Evolutionary conservation across 139 green algal species (phyloP), one percentile per base, ranked within the genome.

Genomic region (Chlorella sp.): DNA sequence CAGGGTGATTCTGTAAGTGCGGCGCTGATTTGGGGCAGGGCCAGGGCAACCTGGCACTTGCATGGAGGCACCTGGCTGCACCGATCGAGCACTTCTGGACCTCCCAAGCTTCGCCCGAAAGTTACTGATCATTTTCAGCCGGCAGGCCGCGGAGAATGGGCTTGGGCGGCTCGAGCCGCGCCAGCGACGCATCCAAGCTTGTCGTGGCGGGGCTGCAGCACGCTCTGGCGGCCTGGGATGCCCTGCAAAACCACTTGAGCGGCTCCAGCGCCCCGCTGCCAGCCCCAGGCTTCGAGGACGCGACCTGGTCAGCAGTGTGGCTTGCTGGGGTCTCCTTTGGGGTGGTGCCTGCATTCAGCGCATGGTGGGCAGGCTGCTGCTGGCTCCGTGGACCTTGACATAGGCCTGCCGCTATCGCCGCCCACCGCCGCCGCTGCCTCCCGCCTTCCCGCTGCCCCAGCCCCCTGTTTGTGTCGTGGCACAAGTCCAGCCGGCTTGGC

Each of bases 391-490:
- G 28, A 36, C 24, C 64, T 13, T 6, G 34, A 56, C 22, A 30
- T 40, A 8, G 65, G 2, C 17, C 75, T 86, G 38, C 17, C 28
- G 44, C n/a, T 28, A 44, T 16, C n/a, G 26, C 38, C 20, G 34
- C 20, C 43, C 41, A 40, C 58, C 38, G 24, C 22, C 73, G 26
- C 46, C 51, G 24, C 26, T 72, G 13, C 46, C 19, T 82, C 26
- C 60, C 24, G 44, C 24, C 32, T 36, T 41, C 46, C 68, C 30
- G 41, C 34, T 48, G 58, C 65, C 73, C 68, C 89, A 94, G 92
- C 81, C 92, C 94, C 0, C 62, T 97, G 8, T 97, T 97, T 81
- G 94, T 97, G 13, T 97, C 92, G 0, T 97, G 94, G 94, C 96
- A 94, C 80, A 96, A 95, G 51, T 41, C 54, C 11, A 38, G 30